Base-by-base conservation (phyloP, 768 basidiomycete species). In the Pleurotus cornucopiae region DNA sequence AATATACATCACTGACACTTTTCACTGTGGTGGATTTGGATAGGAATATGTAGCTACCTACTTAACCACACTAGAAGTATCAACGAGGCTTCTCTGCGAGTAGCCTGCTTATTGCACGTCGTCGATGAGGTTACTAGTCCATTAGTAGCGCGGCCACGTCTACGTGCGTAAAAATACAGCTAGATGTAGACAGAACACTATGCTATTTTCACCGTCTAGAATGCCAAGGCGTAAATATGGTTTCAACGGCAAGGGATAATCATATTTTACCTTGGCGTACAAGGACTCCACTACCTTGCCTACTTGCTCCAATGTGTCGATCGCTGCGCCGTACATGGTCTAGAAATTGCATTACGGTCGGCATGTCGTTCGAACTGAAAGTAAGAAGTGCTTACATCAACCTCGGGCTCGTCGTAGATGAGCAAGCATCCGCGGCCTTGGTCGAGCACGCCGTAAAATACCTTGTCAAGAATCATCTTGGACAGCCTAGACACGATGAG, bases 381-480 rank as follows among this genome's bases (percentile, higher is more conserved):
- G 51, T 41, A 58, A 56, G 25, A 43, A 25, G n/a, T 4, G 79
- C 90, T 56, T 64, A 93, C 93, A 71, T 97, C 94, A 11, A 83
- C 83, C 64, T 91, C 88, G 1, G 84, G 83, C 68, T 92, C 78
- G 56, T 97, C 91, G 59, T 90, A 98, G n/a, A 98, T 85, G 49
- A 97, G 74, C 48, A 98, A 72, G 64, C 94, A 94, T 0, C 94
- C 94, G 2, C 91, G 82, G 23, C 93, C 94, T 68, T 98, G 96
- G 68, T 98, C 96, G n/a, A 99, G 78, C 1, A 99, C 94, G 4
- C 96, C 96, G 59, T 92, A 83, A 60, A 98, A 82, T 1, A 95
- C 84, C 63, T 95, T 95, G 72, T 98, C 96, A 38, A 98, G 75
- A 59, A 98, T 99, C 96, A 99, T 98, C 68, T 99, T 96, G 26